Base-by-base conservation (phyloP, 106 monocot genomes). In the Iris macrosiphon region DNA sequence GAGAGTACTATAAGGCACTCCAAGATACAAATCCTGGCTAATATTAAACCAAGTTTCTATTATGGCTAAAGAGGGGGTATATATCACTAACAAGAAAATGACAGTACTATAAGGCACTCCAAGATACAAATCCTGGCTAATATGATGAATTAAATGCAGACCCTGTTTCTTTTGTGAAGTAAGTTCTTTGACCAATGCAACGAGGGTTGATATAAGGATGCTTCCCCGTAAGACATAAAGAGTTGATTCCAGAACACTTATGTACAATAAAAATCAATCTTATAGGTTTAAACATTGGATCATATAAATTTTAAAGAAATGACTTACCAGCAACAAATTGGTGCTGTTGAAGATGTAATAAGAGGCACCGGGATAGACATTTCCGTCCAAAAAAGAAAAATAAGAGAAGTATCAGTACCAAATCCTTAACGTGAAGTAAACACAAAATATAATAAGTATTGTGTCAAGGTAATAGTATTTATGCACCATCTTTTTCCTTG, bases 321-420 rank as follows among this genome's bases (percentile, higher is more conserved):
- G 7, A 65, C 74, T 79, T 82, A 95, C 95, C 85, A 56, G 95
- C 95, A 60, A 95, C 95, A 77, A 95, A 95, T 95, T 95, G 95
- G 61, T 75, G 67, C 95, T 95, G 76, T 48, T 49, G 43, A 28
- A 45, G 61, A 72, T 47, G 13, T 7, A 33, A 20, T 21, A 50
- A 7, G 37, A 67, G 17, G 15, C 58, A 46, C 46, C 66, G 45
- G 38, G 52, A 58, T 23, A 39, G 0, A 54, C 11, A 51, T 49
- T 48, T 13, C 59, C 33, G 50, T 19, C 45, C 19, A 19, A 67
- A 18, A 47, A 37, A 20, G 30, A 49, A 34, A 43, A 34, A 35
- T 24, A 57, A 69, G 16, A 25, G 40, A 60, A 62, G 59, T 55
- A 61, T 61, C 34, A 73, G 73, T 31, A 63, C 24, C 8, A 54